Conservation (phyloP, 192 early-diverging fungal genomes). For the Coemansia sp. region DNA sequence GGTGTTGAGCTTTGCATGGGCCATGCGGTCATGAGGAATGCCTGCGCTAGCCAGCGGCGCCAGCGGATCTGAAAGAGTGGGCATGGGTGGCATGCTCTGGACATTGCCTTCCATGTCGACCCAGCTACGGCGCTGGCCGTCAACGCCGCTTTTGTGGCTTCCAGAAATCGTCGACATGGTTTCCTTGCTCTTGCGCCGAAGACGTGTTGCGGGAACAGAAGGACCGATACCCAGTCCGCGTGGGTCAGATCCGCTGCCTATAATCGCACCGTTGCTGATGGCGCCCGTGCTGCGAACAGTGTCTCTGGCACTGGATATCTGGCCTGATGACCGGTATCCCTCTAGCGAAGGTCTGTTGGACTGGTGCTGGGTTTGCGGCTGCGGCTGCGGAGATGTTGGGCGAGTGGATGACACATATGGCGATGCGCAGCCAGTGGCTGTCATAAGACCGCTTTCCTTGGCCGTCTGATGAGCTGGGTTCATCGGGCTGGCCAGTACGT, state of each 20-base stretch:
- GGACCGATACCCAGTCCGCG: constrained; percentile 27
- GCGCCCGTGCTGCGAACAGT: constrained; percentile 21
- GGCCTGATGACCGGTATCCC: not conserved
- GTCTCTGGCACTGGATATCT: constrained; percentile 8
- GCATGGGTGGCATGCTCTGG: constrained; percentile 21
- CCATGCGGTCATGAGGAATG: constrained; percentile 2
- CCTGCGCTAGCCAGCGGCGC: constrained; percentile 16
- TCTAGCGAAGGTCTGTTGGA: constrained; percentile 14
- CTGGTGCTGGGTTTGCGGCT: constrained; percentile 11
- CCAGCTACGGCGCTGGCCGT: constrained; percentile 34
- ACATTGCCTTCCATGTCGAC: constrained; percentile 33
- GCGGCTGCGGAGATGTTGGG: constrained; percentile 28
- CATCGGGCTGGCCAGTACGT: constrained; percentile 12
- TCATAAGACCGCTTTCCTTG: constrained; percentile 13
- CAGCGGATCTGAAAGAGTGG: constrained; percentile 4
- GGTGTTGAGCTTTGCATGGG: not conserved
- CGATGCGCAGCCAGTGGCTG: constrained; percentile 1
- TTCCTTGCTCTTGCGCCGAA: constrained; percentile 51
- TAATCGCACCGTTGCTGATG: not conserved
- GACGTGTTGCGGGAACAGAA: constrained; percentile 16
- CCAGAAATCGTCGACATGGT: constrained; percentile 30
- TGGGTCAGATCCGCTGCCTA: constrained; percentile 29
- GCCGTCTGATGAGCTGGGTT: not conserved
- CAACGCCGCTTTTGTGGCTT: constrained; percentile 10
- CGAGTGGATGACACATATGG: constrained; percentile 6